Evolutionary conservation across 257 asterid genomes (phyloP), one percentile per base, ranked within the genome.

Genomic region (Nyctanthes arbortristis): DNA sequence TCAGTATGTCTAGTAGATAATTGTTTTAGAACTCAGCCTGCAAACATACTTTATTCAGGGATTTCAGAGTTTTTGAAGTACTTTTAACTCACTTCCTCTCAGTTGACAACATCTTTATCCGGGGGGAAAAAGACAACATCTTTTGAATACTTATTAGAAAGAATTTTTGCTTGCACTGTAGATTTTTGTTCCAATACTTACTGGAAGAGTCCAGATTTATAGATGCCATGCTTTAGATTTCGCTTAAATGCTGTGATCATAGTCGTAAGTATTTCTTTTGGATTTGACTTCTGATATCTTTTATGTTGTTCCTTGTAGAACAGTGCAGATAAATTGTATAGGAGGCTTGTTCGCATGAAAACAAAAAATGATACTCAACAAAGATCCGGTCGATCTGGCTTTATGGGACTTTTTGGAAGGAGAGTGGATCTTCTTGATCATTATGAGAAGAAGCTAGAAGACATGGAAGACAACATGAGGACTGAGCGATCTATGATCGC

Each of bases 371-470:
- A 68, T 71, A 57, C 79, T 37, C 74, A 74, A 70, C 70, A 79
- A 73, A 85, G 86, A 71, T 75, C 66, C 70, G 64, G 73, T 73
- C 82, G 90, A 65, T 12, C 72, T 36, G 89, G 97, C 11, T 89
- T 83, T 77, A 43, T 86, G 81, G 97, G 97, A 61, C 77, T 93
- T 73, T 79, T 67, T 68, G 93, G 97, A 52, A 75, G 5, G 34
- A 84, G 66, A 81, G 75, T 84, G 73, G 80, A 84, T 76, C 69
- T 76, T 49, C 63, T 79, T 28, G 91, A 86, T 59, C 85, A 85
- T 67, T 83, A 86, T 74, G 96, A 85, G 73, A 91, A 87, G 91
- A 81, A 84, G 82, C 78, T 87, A 9, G 97, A 78, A 79, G 89
- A 79, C 73, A 52, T 86, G 71, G 96, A 91, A 82, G 84, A 78